Evolutionary conservation across 1,284 basidiomycete species (phyloP).

Genomic region (Ustilago lituana): DNA sequence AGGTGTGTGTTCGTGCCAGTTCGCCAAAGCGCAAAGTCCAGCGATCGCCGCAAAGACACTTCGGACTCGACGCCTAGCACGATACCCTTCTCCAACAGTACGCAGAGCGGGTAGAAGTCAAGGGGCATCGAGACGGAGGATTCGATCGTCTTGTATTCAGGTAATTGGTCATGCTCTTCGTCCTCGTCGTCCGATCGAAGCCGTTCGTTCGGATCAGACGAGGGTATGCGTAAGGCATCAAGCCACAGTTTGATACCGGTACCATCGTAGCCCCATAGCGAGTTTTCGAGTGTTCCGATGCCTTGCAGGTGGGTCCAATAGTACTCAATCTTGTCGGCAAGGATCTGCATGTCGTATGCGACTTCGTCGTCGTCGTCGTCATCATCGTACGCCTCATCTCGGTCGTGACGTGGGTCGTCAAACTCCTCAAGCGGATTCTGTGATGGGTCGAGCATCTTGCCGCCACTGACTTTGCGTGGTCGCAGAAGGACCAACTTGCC

Average conservation of each 20-base stretch:
- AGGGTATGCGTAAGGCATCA: conserved; percentile 85
- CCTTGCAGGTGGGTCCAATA: conserved; percentile 98
- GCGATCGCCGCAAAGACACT: conserved; percentile 77
- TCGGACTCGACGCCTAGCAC: conserved; percentile 96
- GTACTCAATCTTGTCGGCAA: conserved; percentile 93
- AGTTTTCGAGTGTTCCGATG: conserved; percentile 91
- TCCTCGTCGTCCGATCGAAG: conserved; percentile 33
- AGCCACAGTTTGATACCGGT: conserved; percentile 89
- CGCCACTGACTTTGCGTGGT: conserved; percentile 57
- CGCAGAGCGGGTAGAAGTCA: conserved; percentile 94
- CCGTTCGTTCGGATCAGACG: conserved; percentile 22
- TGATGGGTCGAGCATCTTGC: background rate
- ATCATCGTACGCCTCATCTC: conserved; percentile 7
- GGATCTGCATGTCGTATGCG: conserved; percentile 96
- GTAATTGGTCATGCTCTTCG: conserved; percentile 57
- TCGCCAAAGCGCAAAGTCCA: conserved; percentile 91
- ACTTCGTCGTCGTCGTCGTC: conserved; percentile 81
- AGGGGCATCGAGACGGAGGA: conserved; percentile 90
- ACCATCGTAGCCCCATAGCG: conserved; percentile 96
- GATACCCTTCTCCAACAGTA: conserved; percentile 97
- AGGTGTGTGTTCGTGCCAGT: conserved; percentile 92
- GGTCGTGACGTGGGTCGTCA: conserved; percentile 24
- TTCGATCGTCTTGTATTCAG: conserved; percentile 76
- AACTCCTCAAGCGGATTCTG: conserved; percentile 14
- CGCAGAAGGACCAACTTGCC: conserved; percentile 86